Evolutionary conservation across 306 rosid genomes (phyloP), one percentile per base, ranked within the genome.

Genomic region (Begonia fuchsioides): DNA sequence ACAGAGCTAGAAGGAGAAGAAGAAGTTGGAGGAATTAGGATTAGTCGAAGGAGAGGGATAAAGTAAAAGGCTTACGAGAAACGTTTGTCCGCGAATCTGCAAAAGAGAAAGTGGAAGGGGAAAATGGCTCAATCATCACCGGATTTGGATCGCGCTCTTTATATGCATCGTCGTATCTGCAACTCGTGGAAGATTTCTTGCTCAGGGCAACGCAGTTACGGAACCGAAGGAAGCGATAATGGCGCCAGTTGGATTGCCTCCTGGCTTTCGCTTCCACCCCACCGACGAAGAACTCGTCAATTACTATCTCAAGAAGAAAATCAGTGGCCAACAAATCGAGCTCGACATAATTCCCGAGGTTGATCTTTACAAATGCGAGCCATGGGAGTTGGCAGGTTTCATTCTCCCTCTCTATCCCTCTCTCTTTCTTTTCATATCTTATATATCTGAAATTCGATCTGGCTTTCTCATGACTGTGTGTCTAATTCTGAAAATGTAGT

Each of bases 341-440:
- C 95, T 90, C 54, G 98, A 90, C 55, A 90, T 90, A 67, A 85
- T 90, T 59, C 98, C 98, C 46, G 95, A 90, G 61, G 87, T 90
- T 60, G 98, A 90, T 81, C 95, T 90, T 73, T 90, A 90, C 87
- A 85, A 90, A 85, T 90, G 98, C 61, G 98, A 90, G 67, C 98
- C 98, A 2, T 90, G 98, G 98, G 98, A 90, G 45, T 72, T 90
- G 65, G 85, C 98, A 76, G 97, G 96, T 86, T 11, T 38, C 3
- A 50, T 8, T 45, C 45, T 44, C 15, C 7, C 12, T 3, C 18
- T 8, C 40, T n/a, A n/a, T 32, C 11, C n/a, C 17, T 9, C 15
- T 26, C 12, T 8, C 17, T 8, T 20, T 32, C 11, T 17, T 13
- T 9, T 19, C 14, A 17, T 51, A 2, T 10, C 35, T 26, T 4